Evolutionary conservation across 2,329 filamentous ascomycete genomes (phyloP).

Genomic region (Pestalotiopsis sp.): DNA sequence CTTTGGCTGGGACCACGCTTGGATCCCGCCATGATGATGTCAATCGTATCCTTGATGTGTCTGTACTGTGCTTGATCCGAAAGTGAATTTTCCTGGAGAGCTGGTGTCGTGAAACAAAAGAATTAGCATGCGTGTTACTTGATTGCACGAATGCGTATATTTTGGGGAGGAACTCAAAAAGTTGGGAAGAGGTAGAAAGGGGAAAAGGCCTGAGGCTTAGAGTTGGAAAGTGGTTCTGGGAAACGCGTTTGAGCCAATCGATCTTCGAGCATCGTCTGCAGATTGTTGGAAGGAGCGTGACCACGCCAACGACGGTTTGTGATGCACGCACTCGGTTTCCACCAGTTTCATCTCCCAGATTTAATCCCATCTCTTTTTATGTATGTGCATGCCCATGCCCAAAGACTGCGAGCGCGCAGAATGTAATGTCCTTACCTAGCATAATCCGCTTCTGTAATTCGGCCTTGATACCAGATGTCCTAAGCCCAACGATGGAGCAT

Average conservation of each 20-base stretch:
- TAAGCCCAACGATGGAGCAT: constrained; percentile 73
- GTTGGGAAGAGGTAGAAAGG: neutral
- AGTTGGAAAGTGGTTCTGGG: neutral
- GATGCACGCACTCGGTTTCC: neutral
- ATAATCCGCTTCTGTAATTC: constrained; percentile 79
- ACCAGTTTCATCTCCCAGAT: neutral
- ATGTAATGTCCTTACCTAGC: constrained; percentile 63
- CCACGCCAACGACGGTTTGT: neutral
- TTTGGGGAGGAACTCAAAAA: neutral
- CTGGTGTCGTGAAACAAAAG: constrained; percentile 17
- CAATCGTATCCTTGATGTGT: constrained; percentile 17
- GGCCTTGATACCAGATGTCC: constrained; percentile 83
- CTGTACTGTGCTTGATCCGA: constrained; percentile 22
- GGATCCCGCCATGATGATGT: constrained; percentile 9
- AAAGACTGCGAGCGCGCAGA: neutral
- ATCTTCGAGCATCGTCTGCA: neutral
- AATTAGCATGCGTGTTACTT: neutral
- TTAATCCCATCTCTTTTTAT: neutral
- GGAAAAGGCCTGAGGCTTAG: neutral
- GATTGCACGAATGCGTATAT: neutral
- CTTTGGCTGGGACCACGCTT: constrained; percentile 11
- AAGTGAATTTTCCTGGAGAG: constrained; percentile 25
- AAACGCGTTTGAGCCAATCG: neutral
- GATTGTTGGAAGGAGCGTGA: neutral
- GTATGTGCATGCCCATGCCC: constrained; percentile 8